A percentile compares a stretch with the other conserved stretches of the same genome.
These are phyloP conservation scores for Monosporascus sp. DNA, from an alignment of 2,329 filamentous ascomycete genomes.

Conservation along the genomic window DNA sequence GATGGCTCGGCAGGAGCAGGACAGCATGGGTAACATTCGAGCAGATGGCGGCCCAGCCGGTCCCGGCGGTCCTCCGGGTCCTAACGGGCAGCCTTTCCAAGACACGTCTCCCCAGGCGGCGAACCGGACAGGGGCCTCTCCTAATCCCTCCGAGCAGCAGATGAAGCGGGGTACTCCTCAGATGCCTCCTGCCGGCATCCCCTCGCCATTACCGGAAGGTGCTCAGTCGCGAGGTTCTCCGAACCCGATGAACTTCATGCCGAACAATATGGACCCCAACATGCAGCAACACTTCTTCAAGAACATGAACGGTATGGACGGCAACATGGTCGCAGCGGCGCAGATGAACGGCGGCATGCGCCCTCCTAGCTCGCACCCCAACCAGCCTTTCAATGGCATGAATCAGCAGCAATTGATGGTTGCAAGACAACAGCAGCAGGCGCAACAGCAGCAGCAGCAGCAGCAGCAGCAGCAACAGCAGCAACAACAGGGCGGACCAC, in stretches of 20 bases:
- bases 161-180: conserved; percentile 75
- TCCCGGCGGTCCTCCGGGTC: conserved; percentile 47
- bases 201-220: conserved; percentile 66
- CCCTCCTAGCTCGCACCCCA: conserved; percentile 63
- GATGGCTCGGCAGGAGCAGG: conserved; percentile 78
- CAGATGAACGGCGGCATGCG: conserved; percentile 62
- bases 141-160: conserved; percentile 71
- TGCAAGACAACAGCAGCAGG: conserved; percentile 21
- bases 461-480: conserved; percentile 40
- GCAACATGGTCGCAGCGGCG: conserved; percentile 46
- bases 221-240: conserved; percentile 61
- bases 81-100: conserved; percentile 59
- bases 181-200: conserved; percentile 62
- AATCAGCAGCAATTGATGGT: conserved; percentile 56
- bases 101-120: conserved; percentile 65
- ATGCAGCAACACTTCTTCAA: conserved; percentile 58
- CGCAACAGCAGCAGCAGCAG: conserved; percentile 23
- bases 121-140: conserved; percentile 61
- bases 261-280: conserved; percentile 55
- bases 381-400: conserved; percentile 46
- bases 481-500: conserved; percentile 27
- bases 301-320: conserved; percentile 45
- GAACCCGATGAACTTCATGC: conserved; percentile 59
- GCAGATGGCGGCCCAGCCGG: conserved; percentile 46
- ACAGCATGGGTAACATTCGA: conserved; percentile 50